Evolutionary conservation across 148 eudicot species (phyloP), one percentile per base, ranked within the genome.

Genomic region (Vaccinium myrtillus): DNA sequence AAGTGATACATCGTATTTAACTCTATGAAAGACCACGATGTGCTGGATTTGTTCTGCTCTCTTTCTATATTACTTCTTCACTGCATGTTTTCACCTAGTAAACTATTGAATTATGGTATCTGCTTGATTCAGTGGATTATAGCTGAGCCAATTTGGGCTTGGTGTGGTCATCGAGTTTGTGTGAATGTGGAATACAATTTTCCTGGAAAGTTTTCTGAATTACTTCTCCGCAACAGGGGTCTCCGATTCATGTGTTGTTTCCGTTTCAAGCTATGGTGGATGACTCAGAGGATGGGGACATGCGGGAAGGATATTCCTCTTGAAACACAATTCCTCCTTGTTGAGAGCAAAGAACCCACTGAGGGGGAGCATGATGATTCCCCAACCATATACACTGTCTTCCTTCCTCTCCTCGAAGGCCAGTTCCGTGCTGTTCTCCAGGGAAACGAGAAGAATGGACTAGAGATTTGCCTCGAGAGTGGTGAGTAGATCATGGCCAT

Each of bases 231-330:
- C 83, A 4, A 54, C 89, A 96, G 99, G 93, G 99, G 86, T 73
- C 87, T 93, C 58, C 88, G 94, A 32, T 94, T 96, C 88, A 89
- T 96, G 98, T 96, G 99, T 70, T 90, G 91, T 83, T 96, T 96
- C 88, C 94, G 99, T 6, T 96, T 96, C 92, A 96, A 96, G 90
- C 88, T 96, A 36, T 96, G 99, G 99, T 96, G 99, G 99, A 96
- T 96, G 99, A 96, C 98, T 51, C 99, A 95, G 77, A 92, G 98
- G 78, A 96, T 96, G 93, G 99, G 99, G 8, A 91, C 90, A 18
- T 90, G 91, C 39, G 98, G 99, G 75, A 89, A 92, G 84, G 98
- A 96, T 80, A 85, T 96, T 81, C 99, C 99, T 51, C 83, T 96
- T 27, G 99, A 96, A 87, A 96, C 99, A 25, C 99, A 97, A 70